These are phyloP conservation scores for Solanum piurae DNA, from an alignment of 257 asterid species.

Conservation along the genomic window DNA sequence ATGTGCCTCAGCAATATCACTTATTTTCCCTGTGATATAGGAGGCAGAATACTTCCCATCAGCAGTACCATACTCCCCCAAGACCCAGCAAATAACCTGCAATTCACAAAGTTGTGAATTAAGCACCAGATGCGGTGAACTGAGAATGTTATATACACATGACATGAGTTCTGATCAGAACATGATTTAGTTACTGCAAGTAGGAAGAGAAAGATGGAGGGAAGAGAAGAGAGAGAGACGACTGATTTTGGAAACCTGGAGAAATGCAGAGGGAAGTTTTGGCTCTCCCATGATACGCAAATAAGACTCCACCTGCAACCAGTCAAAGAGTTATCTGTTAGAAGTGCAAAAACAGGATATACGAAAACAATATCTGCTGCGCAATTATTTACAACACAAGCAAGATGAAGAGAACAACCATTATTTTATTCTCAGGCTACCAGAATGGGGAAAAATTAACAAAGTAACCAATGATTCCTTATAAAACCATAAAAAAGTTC, in stretches of 20 bases:
- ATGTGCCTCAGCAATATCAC: conserved; percentile 93
- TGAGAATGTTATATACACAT: neutral
- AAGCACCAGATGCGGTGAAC: neutral
- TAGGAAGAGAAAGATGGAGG: neutral
- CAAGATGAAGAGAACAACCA: neutral
- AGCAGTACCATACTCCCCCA: conserved; percentile 96
- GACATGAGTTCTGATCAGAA: neutral
- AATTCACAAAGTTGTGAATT: neutral
- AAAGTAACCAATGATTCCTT: neutral
- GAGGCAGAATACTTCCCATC: conserved; percentile 90
- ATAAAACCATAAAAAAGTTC: neutral
- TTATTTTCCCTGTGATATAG: conserved; percentile 80
- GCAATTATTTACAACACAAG: neutral
- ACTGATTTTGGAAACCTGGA: conserved; percentile 31
- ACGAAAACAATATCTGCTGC: neutral
- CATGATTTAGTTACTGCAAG: neutral
- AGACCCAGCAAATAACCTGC: conserved; percentile 97
- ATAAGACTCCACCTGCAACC: conserved; percentile 90
- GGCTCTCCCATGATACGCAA: conserved; percentile 85
- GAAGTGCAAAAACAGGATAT: neutral
- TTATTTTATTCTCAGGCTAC: neutral
- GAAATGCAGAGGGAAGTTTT: conserved; percentile 89
- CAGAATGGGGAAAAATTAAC: neutral
- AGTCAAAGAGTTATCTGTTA: neutral
- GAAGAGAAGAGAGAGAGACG: neutral